Conservation (phyloP, 768 basidiomycete genomes). For the Paxillus rubicundulus region DNA sequence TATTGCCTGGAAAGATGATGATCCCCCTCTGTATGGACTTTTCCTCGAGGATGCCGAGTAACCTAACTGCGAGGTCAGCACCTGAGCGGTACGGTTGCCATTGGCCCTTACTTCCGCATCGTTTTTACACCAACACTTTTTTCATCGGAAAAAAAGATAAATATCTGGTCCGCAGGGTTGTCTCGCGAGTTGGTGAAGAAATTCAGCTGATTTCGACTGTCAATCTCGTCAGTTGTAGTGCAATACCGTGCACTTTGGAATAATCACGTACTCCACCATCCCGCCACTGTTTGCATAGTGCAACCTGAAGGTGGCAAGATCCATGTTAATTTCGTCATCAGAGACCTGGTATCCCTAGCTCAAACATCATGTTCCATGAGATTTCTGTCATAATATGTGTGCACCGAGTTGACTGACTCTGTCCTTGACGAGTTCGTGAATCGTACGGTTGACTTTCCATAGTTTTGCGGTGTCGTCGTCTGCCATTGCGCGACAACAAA, state of each 20-base stretch:
- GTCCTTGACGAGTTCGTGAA: constrained; percentile 94
- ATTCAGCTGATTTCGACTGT: constrained; percentile 83
- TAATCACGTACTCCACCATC: constrained; percentile 73
- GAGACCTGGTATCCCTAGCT: constrained; percentile 87
- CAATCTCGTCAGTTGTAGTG: constrained; percentile 7
- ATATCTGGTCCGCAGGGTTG: constrained; percentile 78
- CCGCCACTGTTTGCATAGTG: constrained; percentile 73
- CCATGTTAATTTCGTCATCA: constrained; percentile 91
- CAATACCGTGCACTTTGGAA: neutral
- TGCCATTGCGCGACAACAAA: constrained; percentile 46
- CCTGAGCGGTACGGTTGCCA: neutral
- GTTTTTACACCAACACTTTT: constrained; percentile 94
- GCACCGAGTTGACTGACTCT: constrained; percentile 52
- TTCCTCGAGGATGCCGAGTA: constrained; percentile 88
- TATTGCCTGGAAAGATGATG: constrained; percentile 92
- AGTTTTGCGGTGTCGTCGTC: constrained; percentile 85
- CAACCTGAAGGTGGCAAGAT: constrained; percentile 72
- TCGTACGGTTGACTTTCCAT: constrained; percentile 95
- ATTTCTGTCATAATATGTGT: constrained; percentile 6
- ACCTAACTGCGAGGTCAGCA: constrained; percentile 43
- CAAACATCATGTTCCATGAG: constrained; percentile 15
- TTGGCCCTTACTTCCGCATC: constrained; percentile 81
- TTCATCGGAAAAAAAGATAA: constrained; percentile 95
- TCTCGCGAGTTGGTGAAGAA: constrained; percentile 79
- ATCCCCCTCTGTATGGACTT: constrained; percentile 88